Evolutionary conservation across 2,329 filamentous ascomycete species (phyloP).

Genomic region (Trichoderma lentiforme): DNA sequence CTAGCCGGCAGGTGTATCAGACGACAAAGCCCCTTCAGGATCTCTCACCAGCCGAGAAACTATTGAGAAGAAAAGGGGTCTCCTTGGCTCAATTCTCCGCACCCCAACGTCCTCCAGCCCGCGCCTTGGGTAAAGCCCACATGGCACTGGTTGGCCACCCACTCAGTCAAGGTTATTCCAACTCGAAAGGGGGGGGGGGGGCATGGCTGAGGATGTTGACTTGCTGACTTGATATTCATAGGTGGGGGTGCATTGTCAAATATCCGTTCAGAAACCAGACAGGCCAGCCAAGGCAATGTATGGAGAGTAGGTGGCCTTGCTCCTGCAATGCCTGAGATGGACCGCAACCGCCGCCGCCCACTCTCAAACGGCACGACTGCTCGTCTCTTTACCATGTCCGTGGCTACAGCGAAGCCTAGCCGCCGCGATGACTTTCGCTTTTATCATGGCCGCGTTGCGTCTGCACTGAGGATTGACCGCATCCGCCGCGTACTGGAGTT

Average conservation of each 20-base stretch:
- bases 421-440: constrained; percentile 61
- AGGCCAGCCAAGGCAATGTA: constrained; percentile 65
- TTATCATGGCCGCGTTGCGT: constrained; percentile 71
- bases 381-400: constrained; percentile 57
- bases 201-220: background rate
- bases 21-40: constrained; percentile 42
- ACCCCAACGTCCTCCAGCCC: constrained; percentile 24
- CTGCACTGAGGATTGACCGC: constrained; percentile 77
- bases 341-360: constrained; percentile 61
- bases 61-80: constrained; percentile 41
- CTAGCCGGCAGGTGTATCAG: constrained; percentile 44
- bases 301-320: constrained; percentile 75
- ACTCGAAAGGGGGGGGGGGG: background rate
- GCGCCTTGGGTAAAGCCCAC: background rate
- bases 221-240: constrained; percentile 21
- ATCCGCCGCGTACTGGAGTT: constrained; percentile 63
- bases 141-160: constrained; percentile 1
- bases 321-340: constrained; percentile 51
- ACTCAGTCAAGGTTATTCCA: background rate
- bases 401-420: constrained; percentile 39
- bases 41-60: constrained; percentile 43
- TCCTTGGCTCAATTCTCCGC: constrained; percentile 42
- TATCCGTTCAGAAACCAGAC: constrained; percentile 32
- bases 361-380: constrained; percentile 71
- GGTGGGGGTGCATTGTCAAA: constrained; percentile 26